Percentiles rank a stretch among this genome's conserved stretches.
These are phyloP conservation scores for Magnusiomyces starmeri DNA, from an alignment of 1,139 yeast species.

Conservation along the genomic window DNA sequence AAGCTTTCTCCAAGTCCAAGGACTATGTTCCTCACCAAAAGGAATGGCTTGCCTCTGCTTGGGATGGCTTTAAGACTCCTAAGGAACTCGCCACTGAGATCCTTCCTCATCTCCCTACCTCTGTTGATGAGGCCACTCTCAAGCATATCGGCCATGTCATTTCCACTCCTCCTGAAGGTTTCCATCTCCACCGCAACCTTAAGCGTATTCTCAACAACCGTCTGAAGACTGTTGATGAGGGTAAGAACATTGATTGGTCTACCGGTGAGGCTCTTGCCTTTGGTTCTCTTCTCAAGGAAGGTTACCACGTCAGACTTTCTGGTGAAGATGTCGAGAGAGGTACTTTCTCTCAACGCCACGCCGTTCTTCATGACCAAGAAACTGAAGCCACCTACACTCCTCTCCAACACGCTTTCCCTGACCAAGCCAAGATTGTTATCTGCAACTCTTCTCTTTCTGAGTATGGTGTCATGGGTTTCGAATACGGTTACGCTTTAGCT, in stretches of 20 bases:
- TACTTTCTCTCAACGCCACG: constrained; percentile 99
- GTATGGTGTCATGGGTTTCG: constrained; percentile 98
- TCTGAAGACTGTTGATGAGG: constrained; percentile 77
- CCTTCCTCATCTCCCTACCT: constrained; percentile 94
- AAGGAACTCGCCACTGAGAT: constrained; percentile 93
- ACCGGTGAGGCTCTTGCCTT: constrained; percentile 99
- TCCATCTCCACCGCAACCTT: constrained; percentile 89
- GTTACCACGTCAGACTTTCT: constrained; percentile 92
- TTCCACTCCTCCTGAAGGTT: constrained; percentile 78
- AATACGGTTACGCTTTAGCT: constrained; percentile 96
- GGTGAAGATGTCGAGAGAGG: constrained; percentile 99
- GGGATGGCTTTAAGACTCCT: constrained; percentile 99
- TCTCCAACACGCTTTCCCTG: constrained; percentile 60
- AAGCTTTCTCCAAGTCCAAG: constrained; percentile 76
- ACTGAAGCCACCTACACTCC: constrained; percentile 81
- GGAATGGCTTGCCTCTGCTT: constrained; percentile 97
- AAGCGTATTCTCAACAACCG: constrained; percentile 88
- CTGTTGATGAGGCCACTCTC: constrained; percentile 63
- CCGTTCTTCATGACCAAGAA: constrained; percentile 93
- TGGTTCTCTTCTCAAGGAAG: constrained; percentile 87
- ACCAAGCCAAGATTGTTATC: constrained; percentile 82
- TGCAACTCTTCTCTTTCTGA: constrained; percentile 97
- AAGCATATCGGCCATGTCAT: constrained; percentile 72
- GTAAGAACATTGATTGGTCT: constrained; percentile 97
- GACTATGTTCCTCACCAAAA: constrained; percentile 87